phyloP scores from a whole-genome alignment of 305 asterid genomes.

The Fraxinus platypoda region DNA sequence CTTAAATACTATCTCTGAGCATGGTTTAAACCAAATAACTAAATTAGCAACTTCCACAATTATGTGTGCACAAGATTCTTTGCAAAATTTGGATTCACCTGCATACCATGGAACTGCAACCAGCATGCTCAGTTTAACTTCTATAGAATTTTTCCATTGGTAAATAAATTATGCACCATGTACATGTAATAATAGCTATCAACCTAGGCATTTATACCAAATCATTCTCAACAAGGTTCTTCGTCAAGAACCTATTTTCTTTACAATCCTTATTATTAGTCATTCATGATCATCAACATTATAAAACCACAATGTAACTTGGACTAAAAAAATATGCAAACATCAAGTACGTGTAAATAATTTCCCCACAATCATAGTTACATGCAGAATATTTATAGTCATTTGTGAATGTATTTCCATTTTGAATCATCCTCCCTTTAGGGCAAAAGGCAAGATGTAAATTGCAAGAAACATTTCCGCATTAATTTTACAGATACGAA shows the following conservation, averaged over 20 bases:
- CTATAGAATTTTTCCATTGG: neutral
- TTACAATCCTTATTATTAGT: neutral
- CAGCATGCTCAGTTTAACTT: neutral
- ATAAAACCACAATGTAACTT: neutral
- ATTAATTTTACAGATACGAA: neutral
- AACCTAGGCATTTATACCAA: neutral
- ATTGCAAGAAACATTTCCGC: neutral
- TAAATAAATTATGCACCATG: neutral
- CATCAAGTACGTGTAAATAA: no score
- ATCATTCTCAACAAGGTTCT: neutral
- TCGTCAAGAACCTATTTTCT: neutral
- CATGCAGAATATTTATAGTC: neutral
- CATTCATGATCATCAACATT: neutral
- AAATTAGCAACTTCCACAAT: no score
- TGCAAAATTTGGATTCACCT: neutral
- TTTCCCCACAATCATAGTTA: neutral
- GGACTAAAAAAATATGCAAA: neutral
- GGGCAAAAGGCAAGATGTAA: neutral
- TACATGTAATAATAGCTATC: neutral
- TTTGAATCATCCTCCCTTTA: neutral
- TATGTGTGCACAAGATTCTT: neutral
- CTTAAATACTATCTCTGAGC: neutral
- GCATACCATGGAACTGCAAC: neutral
- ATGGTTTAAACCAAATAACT: no score
- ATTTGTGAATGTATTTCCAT: neutral